Base-by-base conservation (phyloP, 2,329 filamentous ascomycete genomes). In the Chaetoscypha palmicola region DNA sequence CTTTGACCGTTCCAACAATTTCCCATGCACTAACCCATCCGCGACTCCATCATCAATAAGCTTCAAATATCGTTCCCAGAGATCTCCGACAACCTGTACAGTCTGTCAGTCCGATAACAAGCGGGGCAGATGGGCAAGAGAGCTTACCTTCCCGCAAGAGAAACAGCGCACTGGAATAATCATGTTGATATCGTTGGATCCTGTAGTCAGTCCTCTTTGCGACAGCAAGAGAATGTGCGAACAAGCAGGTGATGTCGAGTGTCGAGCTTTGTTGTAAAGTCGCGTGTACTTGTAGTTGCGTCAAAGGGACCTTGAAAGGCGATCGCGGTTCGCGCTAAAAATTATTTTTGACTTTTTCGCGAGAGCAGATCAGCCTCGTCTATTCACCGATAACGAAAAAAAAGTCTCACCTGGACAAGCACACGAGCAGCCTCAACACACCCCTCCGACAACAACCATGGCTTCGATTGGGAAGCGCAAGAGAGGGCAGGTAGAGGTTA, bases 111-210 rank as follows among this genome's bases (percentile, higher is more conserved):
- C 16, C 23, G 9, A 31, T 54, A 38, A 49, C 41, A 35, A 47
- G 43, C 26, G 30, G 42, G 11, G 26, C 23, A 20, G 23, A 16
- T 33, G 34, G 28, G n/a, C 33, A 20, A n/a, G 30, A 39, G 16
- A 10, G 56, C 68, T 48, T 68, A 95, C 92, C 86, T 98, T 98
- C 67, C 92, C 92, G 68, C 92, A 98, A 46, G 92, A 97, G 70
- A 98, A 98, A 72, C 92, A 98, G 57, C 92, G 88, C 55, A 98
- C 87, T 2, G 92, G 92, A 57, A 98, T 97, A 68, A 98, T 98
- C 92, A 98, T 98, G 45, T 69, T 84, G 70, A 22, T 5, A 37
- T 37, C 17, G 17, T 14, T 34, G 14, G 19, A 17, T n/a, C 36
- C 11, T 26, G 7, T 16, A 19, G n/a, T 16, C 5, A 11, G 17